Evolutionary conservation across 2,329 filamentous ascomycete genomes (phyloP).

Genomic region (Lachnellula cervina): DNA sequence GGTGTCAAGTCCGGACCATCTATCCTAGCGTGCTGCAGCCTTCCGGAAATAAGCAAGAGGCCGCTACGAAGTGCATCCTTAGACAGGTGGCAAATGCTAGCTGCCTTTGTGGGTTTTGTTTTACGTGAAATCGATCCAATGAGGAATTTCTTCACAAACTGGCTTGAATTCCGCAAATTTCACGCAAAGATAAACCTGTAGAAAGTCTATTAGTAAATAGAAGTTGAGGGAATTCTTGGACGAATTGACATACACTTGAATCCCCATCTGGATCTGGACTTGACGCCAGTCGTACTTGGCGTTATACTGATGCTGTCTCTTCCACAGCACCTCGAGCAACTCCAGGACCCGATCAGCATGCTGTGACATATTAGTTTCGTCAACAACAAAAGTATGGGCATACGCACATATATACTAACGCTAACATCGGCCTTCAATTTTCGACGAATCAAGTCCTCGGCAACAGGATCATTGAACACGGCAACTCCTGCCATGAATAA

Average conservation of each 20-base stretch:
- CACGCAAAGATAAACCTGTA: constrained; percentile 22
- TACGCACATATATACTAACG: constrained; percentile 28
- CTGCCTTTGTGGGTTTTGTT: no score
- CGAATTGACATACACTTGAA: constrained; percentile 22
- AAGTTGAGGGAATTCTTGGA: neutral
- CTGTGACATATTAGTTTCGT: constrained; percentile 13
- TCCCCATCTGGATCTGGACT: constrained; percentile 29
- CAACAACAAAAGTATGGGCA: neutral
- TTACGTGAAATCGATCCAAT: no score
- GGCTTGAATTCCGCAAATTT: neutral
- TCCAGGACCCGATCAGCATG: constrained; percentile 28
- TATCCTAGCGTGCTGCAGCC: constrained; percentile 3
- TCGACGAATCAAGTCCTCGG: constrained; percentile 24
- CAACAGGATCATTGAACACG: constrained; percentile 24
- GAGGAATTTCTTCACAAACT: no score
- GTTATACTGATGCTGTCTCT: constrained; percentile 27
- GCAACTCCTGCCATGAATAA: constrained; percentile 29
- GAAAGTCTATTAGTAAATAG: neutral
- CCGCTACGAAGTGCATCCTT: neutral
- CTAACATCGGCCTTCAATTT: constrained; percentile 26
- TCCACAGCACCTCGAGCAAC: constrained; percentile 29
- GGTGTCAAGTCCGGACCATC: neutral
- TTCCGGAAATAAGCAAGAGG: neutral
- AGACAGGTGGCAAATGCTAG: neutral
- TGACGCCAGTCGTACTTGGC: constrained; percentile 29